Percentiles rank a stretch among this genome's conserved stretches.
phyloP scores from a whole-genome alignment of 805 yeast genomes.

The Ogataea minuta region DNA sequence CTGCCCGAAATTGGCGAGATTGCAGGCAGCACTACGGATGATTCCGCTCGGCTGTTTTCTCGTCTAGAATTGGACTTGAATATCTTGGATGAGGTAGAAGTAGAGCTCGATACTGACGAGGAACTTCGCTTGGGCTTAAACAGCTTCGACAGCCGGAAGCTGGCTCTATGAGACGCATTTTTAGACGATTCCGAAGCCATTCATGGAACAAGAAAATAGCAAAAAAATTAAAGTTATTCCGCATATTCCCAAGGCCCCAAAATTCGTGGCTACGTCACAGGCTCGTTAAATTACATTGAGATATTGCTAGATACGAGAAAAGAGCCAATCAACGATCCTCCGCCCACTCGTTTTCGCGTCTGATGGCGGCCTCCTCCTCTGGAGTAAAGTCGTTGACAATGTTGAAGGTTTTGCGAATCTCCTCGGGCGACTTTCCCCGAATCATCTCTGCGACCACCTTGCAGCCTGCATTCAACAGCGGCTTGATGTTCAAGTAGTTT shows the following conservation, averaged over 20 bases:
- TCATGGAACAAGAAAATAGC: slow-evolving; percentile 2
- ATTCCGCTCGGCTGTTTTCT: slow-evolving; percentile 1
- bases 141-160: slow-evolving; percentile 14
- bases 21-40: slow-evolving; percentile 9
- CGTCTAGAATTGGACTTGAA: slow-evolving; percentile 4
- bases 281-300: neutral
- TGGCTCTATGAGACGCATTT: slow-evolving; percentile 9
- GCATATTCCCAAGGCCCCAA: neutral
- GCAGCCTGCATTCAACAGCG: slow-evolving; percentile 74
- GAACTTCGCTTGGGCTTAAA: slow-evolving; percentile 12
- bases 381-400: slow-evolving; percentile 82
- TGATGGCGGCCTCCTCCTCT: slow-evolving; percentile 84
- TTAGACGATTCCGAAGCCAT: slow-evolving; percentile 12
- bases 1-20: slow-evolving; percentile 10
- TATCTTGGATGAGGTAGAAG: slow-evolving; percentile 2
- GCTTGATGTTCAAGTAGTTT: slow-evolving; percentile 72
- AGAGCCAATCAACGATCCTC: slow-evolving; percentile 58
- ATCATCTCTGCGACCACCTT: slow-evolving; percentile 84
- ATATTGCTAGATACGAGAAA: neutral
- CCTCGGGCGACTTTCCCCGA: slow-evolving; percentile 76
- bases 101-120: slow-evolving; percentile 12
- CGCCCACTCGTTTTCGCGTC: slow-evolving; percentile 89
- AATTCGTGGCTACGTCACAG: neutral
- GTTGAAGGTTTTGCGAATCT: slow-evolving; percentile 74
- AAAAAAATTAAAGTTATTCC: slow-evolving; percentile 1